Conservation (phyloP, 108 stramenopile species). For the Nitzschia sp. region DNA sequence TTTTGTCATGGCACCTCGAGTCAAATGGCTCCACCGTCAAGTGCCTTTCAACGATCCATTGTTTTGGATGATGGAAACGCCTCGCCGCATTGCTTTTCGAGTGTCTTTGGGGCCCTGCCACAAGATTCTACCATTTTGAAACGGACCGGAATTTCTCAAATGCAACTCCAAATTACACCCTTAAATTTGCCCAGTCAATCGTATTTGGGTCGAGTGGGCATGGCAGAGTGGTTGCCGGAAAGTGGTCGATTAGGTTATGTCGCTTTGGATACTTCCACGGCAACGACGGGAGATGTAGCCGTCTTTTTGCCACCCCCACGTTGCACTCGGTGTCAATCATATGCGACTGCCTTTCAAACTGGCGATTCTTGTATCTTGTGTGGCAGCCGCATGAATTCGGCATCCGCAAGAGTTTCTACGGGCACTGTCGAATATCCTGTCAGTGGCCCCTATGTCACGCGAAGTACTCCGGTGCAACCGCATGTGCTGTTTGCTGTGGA, state of each 20-base stretch:
- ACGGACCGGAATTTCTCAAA: conserved; percentile 10
- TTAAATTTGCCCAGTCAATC: conserved; percentile 41
- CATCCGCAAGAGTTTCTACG: conserved; percentile 14
- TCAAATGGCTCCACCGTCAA: conserved; percentile 36
- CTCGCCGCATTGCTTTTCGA: conserved; percentile 58
- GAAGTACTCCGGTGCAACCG: conserved; percentile 43
- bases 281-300: conserved; percentile 10
- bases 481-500: conserved; percentile 71
- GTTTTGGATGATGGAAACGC: conserved; percentile 64
- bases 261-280: conserved; percentile 34
- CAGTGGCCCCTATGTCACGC: conserved; percentile 62
- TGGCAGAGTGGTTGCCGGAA: conserved; percentile 7
- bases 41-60: conserved; percentile 60
- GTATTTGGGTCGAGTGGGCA: conserved; percentile 8
- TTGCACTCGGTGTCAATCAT: conserved; percentile 70
- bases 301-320: conserved; percentile 62
- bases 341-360: conserved; percentile 65
- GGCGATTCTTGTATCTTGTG: conserved; percentile 62
- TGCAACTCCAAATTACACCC: conserved; percentile 50
- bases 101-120: conserved; percentile 65
- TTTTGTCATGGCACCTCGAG: conserved; percentile 10
- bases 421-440: conserved; percentile 81
- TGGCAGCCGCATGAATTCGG: conserved; percentile 35
- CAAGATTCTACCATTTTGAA: conserved; percentile 42
- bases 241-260: conserved; percentile 40